Evolutionary conservation across 805 yeast genomes (phyloP), one percentile per base, ranked within the genome.

Genomic region (Myxozyma geophila): DNA sequence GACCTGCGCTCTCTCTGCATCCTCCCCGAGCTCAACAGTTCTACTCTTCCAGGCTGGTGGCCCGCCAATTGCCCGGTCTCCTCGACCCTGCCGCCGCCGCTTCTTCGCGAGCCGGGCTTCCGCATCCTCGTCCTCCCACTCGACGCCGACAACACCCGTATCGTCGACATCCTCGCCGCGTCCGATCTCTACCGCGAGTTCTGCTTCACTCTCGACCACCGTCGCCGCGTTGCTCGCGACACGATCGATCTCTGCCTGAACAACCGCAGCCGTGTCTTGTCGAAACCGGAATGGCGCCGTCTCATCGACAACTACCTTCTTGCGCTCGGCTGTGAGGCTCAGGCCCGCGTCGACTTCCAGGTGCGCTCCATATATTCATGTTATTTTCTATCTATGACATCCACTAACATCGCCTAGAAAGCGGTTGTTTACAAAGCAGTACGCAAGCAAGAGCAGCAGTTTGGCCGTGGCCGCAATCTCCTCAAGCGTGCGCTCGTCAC

Each of bases 171-270:
- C 0, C 74, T 87, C 60, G 86, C 83, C 2, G 73, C 77, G 36
- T 82, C 87, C 1, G 91, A 87, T 70, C 77, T 88, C n/a, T 88
- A 88, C 74, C 74, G 77, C 68, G 93, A 88, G 72, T 84, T 87
- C 40, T 80, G 82, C 59, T 79, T 86, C 58, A 87, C 85, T 68
- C 68, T 72, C 46, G 78, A 77, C 39, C 87, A 87, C 71, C 80
- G 84, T 67, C 68, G 77, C 10, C 85, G 85, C 59, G 84, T 89
- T 17, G 92, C 92, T 0, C 77, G 76, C 64, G 86, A 83, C 72
- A 86, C 89, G 1, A 83, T 88, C 7, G 76, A 79, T 33, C 8
- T 56, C 35, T 66, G 69, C 44, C 40, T 58, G 80, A 86, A 13
- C 88, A 88, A 40, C 23, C 41, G 61, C 23, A 9, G n/a, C 15